A percentile compares a stretch with the other conserved stretches of the same genome.
Evolutionary conservation across 441 rosid species (phyloP).

Genomic region (Gossypium schwendimanii): DNA sequence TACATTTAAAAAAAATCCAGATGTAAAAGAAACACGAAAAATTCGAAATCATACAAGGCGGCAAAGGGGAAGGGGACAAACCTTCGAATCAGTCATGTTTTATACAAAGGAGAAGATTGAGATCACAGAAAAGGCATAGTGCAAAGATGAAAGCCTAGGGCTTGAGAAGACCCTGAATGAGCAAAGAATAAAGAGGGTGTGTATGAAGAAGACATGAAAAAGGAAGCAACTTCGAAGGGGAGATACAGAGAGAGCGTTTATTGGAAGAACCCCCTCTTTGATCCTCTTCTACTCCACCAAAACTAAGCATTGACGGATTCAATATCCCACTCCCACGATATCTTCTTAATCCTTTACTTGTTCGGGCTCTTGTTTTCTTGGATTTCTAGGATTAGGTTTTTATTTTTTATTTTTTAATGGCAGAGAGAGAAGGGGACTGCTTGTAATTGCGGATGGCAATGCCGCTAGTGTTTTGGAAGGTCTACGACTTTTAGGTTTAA

Average conservation of each 20-base stretch:
- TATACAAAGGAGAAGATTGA: slow-evolving; percentile 19
- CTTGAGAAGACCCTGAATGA: slow-evolving; percentile 45
- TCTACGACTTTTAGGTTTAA: not conserved
- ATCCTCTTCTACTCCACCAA: slow-evolving; percentile 25
- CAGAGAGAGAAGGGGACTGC: not conserved
- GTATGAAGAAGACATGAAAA: slow-evolving; percentile 88
- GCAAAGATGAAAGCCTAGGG: slow-evolving; percentile 32
- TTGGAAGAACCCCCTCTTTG: slow-evolving; percentile 37
- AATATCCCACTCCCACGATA: not conserved
- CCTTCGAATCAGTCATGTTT: slow-evolving; percentile 73
- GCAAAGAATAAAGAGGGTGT: slow-evolving; percentile 28
- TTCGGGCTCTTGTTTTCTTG: not conserved
- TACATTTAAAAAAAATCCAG: not conserved
- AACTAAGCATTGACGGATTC: slow-evolving; percentile 36
- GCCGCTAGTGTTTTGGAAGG: not conserved
- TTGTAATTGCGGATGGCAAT: not conserved
- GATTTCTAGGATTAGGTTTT: not conserved
- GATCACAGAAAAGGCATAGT: slow-evolving; percentile 23
- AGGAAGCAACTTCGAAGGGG: slow-evolving; percentile 18
- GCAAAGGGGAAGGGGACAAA: slow-evolving; percentile 4
- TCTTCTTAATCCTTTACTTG: not conserved
- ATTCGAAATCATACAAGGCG: not conserved
- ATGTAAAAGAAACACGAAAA: not conserved
- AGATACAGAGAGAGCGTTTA: slow-evolving; percentile 46
- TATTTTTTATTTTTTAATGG: not conserved